Percentiles rank a stretch among this genome's conserved stretches.
Conservation (phyloP, 2,329 filamentous ascomycete genomes). For the Acrodontium crateriforme region DNA sequence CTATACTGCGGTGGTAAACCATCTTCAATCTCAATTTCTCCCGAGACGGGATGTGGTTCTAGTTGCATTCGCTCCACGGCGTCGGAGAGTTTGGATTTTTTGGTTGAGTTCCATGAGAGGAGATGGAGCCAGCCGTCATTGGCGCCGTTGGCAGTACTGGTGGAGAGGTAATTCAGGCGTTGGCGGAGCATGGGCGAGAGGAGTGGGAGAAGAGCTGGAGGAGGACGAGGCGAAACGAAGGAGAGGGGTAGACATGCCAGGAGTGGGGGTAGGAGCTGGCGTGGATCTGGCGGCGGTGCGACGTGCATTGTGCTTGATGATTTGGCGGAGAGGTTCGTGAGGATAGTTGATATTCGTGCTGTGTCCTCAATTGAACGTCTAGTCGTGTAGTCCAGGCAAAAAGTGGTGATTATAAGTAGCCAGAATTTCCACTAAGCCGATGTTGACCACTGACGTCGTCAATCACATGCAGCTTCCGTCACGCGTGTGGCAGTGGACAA, state of each 20-base stretch:
- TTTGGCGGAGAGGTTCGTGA: no score
- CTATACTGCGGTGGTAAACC: conserved; percentile 48
- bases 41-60: conserved; percentile 69
- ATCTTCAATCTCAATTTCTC: conserved; percentile 65
- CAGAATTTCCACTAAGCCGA: no score
- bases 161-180: conserved; percentile 48
- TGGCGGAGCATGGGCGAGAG: conserved; percentile 51
- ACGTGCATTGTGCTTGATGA: no score
- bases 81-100: conserved; percentile 45
- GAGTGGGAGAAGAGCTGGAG: conserved; percentile 46
- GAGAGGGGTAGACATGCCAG: conserved; percentile 50
- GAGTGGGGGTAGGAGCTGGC: conserved; percentile 45
- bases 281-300: conserved; percentile 40
- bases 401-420: no score
- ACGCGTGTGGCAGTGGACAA: no score
- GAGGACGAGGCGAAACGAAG: conserved; percentile 44
- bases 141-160: conserved; percentile 26
- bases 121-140: conserved; percentile 52
- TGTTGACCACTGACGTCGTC: no score
- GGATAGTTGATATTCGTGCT: no score
- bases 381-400: no score
- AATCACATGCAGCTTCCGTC: no score
- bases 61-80: conserved; percentile 49
- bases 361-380: no score
- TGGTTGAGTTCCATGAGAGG: conserved; percentile 51